phyloP scores from a whole-genome alignment of 2,329 filamentous ascomycete species.

The Pestalotiopsis fici region DNA sequence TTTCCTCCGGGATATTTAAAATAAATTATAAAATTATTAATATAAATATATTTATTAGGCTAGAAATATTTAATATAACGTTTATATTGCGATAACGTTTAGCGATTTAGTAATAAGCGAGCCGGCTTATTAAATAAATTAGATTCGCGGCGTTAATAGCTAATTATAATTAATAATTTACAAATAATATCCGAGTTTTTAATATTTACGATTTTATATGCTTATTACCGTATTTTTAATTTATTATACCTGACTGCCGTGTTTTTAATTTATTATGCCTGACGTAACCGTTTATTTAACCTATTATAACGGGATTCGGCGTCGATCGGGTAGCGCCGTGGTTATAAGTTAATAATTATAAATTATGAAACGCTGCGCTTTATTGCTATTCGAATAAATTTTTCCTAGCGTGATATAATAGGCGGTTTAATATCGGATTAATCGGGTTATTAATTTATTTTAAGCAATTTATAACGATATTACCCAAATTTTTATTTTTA shows the following conservation, averaged over 20 bases:
- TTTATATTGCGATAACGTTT: not conserved
- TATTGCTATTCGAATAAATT: not conserved
- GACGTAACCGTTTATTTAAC: too few relatives aligned
- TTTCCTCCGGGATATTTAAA: not conserved
- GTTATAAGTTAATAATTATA: not conserved
- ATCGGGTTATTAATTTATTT: not conserved
- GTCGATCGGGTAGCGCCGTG: too few relatives aligned
- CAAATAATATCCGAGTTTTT: too few relatives aligned
- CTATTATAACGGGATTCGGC: too few relatives aligned
- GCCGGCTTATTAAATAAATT: too few relatives aligned
- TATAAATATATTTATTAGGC: not conserved
- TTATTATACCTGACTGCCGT: too few relatives aligned
- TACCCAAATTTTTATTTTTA: not conserved
- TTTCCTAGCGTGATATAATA: not conserved
- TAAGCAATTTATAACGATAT: not conserved
- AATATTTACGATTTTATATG: too few relatives aligned
- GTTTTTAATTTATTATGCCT: too few relatives aligned
- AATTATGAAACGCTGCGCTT: not conserved
- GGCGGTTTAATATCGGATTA: not conserved
- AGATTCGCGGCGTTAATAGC: too few relatives aligned
- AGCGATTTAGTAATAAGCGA: not conserved
- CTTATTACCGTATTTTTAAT: too few relatives aligned
- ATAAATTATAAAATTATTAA: not conserved
- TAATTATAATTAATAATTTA: too few relatives aligned
- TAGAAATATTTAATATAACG: not conserved